Evolutionary conservation across 164 flowering plant species (phyloP).

Genomic region (Sedum album): DNA sequence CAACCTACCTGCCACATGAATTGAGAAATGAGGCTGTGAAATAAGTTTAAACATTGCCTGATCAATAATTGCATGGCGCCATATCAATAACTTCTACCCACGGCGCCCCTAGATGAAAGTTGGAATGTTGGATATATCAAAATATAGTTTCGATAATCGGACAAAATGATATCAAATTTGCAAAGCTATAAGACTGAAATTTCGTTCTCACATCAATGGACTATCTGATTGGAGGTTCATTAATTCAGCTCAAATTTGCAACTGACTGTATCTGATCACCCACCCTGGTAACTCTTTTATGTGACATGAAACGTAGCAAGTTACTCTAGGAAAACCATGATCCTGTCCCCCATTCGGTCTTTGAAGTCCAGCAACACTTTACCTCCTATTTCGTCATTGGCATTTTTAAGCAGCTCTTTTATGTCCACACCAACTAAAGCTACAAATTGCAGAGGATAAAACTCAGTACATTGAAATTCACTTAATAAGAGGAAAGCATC

Average conservation of each 20-base stretch:
- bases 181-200: not conserved
- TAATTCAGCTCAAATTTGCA: not conserved
- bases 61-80: too few relatives aligned
- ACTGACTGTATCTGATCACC: not conserved
- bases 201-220: too few relatives aligned
- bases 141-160: too few relatives aligned
- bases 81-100: too few relatives aligned
- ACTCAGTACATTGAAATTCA: too few relatives aligned
- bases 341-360: conserved; percentile 75
- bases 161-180: not conserved
- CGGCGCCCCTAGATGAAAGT: too few relatives aligned
- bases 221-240: not conserved
- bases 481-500: too few relatives aligned
- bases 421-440: conserved; percentile 86
- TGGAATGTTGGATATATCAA: not conserved
- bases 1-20: too few relatives aligned
- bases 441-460: too few relatives aligned
- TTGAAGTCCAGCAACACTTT: conserved; percentile 62
- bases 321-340: conserved; percentile 81
- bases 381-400: conserved; percentile 58
- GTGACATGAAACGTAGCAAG: not conserved
- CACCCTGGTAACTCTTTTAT: not conserved
- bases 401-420: conserved; percentile 65
- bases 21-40: too few relatives aligned
- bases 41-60: too few relatives aligned